These are phyloP conservation scores for Monascus ruber DNA, from an alignment of 2,329 filamentous ascomycete genomes.

Conservation along the genomic window DNA sequence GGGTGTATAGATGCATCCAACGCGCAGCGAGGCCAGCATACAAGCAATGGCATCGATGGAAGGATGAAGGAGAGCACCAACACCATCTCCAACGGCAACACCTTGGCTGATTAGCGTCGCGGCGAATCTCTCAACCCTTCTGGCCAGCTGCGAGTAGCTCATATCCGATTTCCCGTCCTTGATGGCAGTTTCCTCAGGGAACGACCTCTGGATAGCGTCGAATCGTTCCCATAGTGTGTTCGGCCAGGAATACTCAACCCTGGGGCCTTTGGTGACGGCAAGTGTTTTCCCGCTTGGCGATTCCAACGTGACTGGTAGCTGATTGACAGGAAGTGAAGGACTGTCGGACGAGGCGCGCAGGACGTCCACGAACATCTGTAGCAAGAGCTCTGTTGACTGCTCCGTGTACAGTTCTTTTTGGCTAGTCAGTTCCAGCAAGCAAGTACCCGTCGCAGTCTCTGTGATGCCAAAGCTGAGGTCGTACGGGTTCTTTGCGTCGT, in stretches of 20 bases:
- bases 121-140: conserved; percentile 2
- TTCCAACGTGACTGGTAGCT: too few relatives aligned
- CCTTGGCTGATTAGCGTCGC: conserved; percentile 1
- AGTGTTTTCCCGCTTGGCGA: too few relatives aligned
- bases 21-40: conserved; percentile 4
- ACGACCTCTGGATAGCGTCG: too few relatives aligned
- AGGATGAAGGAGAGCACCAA: conserved; percentile 5
- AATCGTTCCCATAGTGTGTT: too few relatives aligned
- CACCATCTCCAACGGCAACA: not conserved
- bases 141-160: conserved; percentile 3
- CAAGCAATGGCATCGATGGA: conserved; percentile 2
- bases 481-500: conserved; percentile 70
- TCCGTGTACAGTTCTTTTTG: conserved; percentile 4
- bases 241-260: too few relatives aligned
- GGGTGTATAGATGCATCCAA: conserved; percentile 5
- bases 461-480: conserved; percentile 47
- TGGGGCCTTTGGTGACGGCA: too few relatives aligned
- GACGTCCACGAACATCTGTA: too few relatives aligned
- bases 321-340: too few relatives aligned
- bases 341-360: too few relatives aligned
- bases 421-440: conserved; percentile 1
- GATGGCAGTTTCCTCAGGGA: too few relatives aligned
- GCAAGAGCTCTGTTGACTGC: too few relatives aligned
- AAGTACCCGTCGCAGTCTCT: conserved; percentile 2
- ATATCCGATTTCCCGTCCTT: too few relatives aligned